Base-by-base conservation (phyloP, 768 basidiomycete species). In the Boletus sensibilis region DNA sequence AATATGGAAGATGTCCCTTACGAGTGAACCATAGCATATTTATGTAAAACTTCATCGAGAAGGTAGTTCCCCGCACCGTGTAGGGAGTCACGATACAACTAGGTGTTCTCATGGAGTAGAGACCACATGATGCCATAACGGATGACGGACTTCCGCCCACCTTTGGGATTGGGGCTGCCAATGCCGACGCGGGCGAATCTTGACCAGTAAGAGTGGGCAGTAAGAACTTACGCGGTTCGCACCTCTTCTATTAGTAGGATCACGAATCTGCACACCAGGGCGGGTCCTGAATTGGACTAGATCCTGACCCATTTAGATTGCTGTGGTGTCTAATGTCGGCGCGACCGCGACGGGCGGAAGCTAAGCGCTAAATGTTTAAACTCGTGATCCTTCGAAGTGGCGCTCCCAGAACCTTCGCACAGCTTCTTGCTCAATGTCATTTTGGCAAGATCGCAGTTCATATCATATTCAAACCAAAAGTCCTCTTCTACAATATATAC, bases 11-110 rank as follows among this genome's bases (percentile, higher is more conserved):
- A 7, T 3, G 18, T 23, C 31, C 42, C 16, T 14, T 45, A 5
- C 6, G 50, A 21, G 23, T 44, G 13, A 20, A 3, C 20, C 23
- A 14, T 8, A 16, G 23, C 33, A 23, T 60, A 54, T 60, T 54
- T 60, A n/a, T n/a, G n/a, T n/a, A 60, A 60, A 50, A 43, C 31
- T 34, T 39, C 31, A 5, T 21, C 25, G 41, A 31, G 41, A 42
- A 33, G 23, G 27, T 14, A 25, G 6, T 34, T 40, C n/a, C 25
- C 25, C 35, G 18, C 25, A 23, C 35, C 23, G 18, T 25, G 21
- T 16, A 11, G 10, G 37, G 44, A 47, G 18, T 46, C 27, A 38
- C 34, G 27, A 47, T 34, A 29, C n/a, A 6, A 7, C n/a, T 18
- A 1, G 12, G 48, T 39, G 11, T 53, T 53, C 52, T 48, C 52